A percentile compares a stretch with the other conserved stretches of the same genome.
Conservation (phyloP, 768 basidiomycete species). For the Kwoniella heveanensis region DNA sequence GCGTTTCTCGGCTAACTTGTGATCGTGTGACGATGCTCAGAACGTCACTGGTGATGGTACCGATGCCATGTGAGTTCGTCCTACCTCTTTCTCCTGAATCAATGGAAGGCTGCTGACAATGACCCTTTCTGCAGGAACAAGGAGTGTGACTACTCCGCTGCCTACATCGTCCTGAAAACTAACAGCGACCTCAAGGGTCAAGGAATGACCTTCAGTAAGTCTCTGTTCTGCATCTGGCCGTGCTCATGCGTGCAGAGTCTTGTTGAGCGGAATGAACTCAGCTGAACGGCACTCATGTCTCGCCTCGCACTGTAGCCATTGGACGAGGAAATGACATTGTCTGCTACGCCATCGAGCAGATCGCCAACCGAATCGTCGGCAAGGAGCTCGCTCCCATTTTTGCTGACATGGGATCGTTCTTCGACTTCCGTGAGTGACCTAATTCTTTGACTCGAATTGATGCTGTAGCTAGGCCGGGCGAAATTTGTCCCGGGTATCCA, state of each 20-base stretch:
- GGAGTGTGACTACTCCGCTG: slow-evolving; percentile 93
- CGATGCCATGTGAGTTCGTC: slow-evolving; percentile 74
- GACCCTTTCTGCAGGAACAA: slow-evolving; percentile 68
- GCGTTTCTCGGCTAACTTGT: too few relatives aligned
- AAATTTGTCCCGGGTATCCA: background rate
- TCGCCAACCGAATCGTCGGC: slow-evolving; percentile 79
- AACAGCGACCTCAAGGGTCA: slow-evolving; percentile 73
- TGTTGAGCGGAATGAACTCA: slow-evolving; percentile 3
- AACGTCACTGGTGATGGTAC: slow-evolving; percentile 88
- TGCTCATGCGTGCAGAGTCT: background rate
- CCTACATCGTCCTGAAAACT: slow-evolving; percentile 80
- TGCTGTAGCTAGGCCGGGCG: too few relatives aligned
- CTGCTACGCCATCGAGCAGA: slow-evolving; percentile 74
- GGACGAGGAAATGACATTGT: slow-evolving; percentile 90
- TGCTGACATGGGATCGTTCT: slow-evolving; percentile 84
- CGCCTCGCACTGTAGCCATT: slow-evolving; percentile 37
- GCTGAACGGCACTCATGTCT: too few relatives aligned
- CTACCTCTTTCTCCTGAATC: too few relatives aligned
- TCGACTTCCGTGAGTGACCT: slow-evolving; percentile 64
- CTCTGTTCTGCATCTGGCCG: background rate
- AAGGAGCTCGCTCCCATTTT: slow-evolving; percentile 81
- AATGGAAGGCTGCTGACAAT: background rate
- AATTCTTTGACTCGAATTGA: background rate
- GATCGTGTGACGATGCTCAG: slow-evolving; percentile 22
- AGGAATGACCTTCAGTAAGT: slow-evolving; percentile 56